phyloP scores from a whole-genome alignment of 352 stramenopile species.

The Phytophthora capsici region DNA sequence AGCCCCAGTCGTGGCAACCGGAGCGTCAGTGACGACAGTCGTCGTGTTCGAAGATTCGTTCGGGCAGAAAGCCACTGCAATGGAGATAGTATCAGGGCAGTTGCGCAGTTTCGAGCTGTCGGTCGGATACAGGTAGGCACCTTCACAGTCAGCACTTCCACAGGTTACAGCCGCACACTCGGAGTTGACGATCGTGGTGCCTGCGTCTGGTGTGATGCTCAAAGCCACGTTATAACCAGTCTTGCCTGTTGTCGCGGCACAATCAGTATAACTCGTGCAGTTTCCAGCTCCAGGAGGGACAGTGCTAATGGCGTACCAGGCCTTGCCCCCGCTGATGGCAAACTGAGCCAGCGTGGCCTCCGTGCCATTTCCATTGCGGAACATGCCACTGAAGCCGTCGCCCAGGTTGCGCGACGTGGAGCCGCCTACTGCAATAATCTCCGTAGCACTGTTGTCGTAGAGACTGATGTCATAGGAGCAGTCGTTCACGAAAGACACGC shows the following conservation, averaged over 20 bases:
- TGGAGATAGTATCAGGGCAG: slow-evolving; percentile 43
- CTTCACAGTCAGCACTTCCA: slow-evolving; percentile 40
- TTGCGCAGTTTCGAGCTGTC: slow-evolving; percentile 62
- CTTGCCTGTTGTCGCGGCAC: slow-evolving; percentile 52
- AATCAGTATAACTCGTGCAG: slow-evolving; percentile 60
- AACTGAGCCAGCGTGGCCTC: slow-evolving; percentile 67
- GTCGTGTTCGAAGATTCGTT: slow-evolving; percentile 25
- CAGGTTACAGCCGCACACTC: slow-evolving; percentile 47
- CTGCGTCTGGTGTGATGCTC: slow-evolving; percentile 48
- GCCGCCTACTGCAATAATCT: slow-evolving; percentile 30
- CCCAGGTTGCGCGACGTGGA: slow-evolving; percentile 41
- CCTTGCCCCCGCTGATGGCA: slow-evolving; percentile 44
- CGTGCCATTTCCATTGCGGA: slow-evolving; percentile 50
- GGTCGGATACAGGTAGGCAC: slow-evolving; percentile 59
- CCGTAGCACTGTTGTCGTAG: slow-evolving; percentile 52
- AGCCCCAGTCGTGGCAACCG: background rate
- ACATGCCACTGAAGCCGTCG: slow-evolving; percentile 65
- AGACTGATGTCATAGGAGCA: slow-evolving; percentile 55
- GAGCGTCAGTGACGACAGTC: slow-evolving; percentile 6
- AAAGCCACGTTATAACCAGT: slow-evolving; percentile 72
- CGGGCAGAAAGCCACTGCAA: slow-evolving; percentile 57
- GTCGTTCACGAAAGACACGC: slow-evolving; percentile 47
- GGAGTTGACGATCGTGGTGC: slow-evolving; percentile 30
- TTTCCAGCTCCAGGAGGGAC: slow-evolving; percentile 57
- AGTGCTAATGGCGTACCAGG: slow-evolving; percentile 69